Percentiles rank a stretch among this genome's conserved stretches.
phyloP scores from a whole-genome alignment of 2,329 filamentous ascomycete species.

The Fusarium nelsonii region DNA sequence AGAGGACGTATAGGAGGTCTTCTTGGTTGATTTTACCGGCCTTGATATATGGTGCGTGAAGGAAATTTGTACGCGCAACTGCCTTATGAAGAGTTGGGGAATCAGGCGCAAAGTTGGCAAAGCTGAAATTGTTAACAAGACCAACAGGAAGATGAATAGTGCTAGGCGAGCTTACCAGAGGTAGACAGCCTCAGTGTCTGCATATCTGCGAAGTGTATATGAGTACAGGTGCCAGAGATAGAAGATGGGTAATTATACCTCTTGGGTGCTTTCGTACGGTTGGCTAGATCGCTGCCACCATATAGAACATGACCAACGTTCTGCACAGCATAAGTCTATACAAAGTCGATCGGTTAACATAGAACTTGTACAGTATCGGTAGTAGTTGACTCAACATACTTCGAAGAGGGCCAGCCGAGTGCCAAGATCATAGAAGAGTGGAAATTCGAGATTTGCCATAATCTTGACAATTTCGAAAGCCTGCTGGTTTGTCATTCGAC shows the following conservation, averaged over 20 bases:
- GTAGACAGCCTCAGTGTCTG: slow-evolving; percentile 57
- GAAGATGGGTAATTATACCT: slow-evolving; percentile 44
- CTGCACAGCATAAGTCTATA: slow-evolving; percentile 57
- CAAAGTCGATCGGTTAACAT: neutral
- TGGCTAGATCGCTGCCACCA: slow-evolving; percentile 53
- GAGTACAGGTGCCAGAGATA: neutral
- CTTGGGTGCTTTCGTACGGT: slow-evolving; percentile 51
- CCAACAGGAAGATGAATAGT: neutral
- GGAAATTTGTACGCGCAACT: slow-evolving; percentile 56
- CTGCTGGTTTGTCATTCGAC: slow-evolving; percentile 58
- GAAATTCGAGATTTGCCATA: slow-evolving; percentile 54
- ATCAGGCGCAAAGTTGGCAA: slow-evolving; percentile 47
- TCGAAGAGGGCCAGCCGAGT: slow-evolving; percentile 58
- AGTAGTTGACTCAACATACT: slow-evolving; percentile 36
- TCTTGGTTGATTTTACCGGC: slow-evolving; percentile 54
- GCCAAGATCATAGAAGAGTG: slow-evolving; percentile 53
- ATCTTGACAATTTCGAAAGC: slow-evolving; percentile 59
- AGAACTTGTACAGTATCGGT: neutral
- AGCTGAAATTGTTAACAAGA: slow-evolving; percentile 43
- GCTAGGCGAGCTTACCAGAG: slow-evolving; percentile 46
- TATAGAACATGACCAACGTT: slow-evolving; percentile 55
- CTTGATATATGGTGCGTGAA: slow-evolving; percentile 55
- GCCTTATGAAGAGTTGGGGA: slow-evolving; percentile 52
- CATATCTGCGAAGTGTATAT: slow-evolving; percentile 51
- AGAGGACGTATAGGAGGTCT: slow-evolving; percentile 57